phyloP scores from a whole-genome alignment of 2,329 filamentous ascomycete genomes.

The Cladosporium sp. region DNA sequence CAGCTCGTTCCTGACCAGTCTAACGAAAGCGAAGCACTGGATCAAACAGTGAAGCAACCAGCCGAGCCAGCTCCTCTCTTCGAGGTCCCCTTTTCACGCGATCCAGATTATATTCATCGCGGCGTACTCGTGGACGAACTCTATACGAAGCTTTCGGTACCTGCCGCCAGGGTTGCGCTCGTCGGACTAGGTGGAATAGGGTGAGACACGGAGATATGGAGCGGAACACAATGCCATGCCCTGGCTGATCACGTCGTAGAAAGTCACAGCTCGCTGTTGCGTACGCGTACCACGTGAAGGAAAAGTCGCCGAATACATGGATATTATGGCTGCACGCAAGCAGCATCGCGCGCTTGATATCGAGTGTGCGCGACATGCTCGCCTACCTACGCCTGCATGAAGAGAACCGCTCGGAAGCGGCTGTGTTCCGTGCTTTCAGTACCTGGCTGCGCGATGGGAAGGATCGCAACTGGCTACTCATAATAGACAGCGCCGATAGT shows the following conservation, averaged over 20 bases:
- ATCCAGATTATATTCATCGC: constrained; percentile 28
- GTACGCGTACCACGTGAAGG: constrained; percentile 22
- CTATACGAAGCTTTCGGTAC: constrained; percentile 20
- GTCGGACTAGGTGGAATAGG: constrained; percentile 31
- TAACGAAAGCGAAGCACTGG: background rate
- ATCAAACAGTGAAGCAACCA: background rate
- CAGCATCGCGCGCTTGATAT: constrained; percentile 28
- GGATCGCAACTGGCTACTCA: constrained; percentile 20
- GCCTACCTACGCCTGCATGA: constrained; percentile 24
- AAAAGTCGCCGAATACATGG: constrained; percentile 26
- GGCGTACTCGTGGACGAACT: constrained; percentile 23
- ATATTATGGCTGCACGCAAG: constrained; percentile 34
- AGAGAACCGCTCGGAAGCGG: constrained; percentile 23
- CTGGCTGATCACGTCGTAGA: constrained; percentile 19
- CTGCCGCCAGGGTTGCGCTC: constrained; percentile 25
- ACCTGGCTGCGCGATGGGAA: constrained; percentile 27
- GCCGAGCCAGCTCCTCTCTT: constrained; percentile 21
- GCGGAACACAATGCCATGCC: background rate
- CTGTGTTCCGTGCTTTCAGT: constrained; percentile 27
- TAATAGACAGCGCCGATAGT: constrained; percentile 15
- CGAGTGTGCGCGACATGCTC: constrained; percentile 27
- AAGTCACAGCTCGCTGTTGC: constrained; percentile 35
- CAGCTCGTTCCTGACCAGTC: background rate
- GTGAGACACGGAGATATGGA: constrained; percentile 22
- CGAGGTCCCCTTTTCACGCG: constrained; percentile 26